Base-by-base conservation (phyloP, 441 rosid genomes). In the Euphorbia celastroides region DNA sequence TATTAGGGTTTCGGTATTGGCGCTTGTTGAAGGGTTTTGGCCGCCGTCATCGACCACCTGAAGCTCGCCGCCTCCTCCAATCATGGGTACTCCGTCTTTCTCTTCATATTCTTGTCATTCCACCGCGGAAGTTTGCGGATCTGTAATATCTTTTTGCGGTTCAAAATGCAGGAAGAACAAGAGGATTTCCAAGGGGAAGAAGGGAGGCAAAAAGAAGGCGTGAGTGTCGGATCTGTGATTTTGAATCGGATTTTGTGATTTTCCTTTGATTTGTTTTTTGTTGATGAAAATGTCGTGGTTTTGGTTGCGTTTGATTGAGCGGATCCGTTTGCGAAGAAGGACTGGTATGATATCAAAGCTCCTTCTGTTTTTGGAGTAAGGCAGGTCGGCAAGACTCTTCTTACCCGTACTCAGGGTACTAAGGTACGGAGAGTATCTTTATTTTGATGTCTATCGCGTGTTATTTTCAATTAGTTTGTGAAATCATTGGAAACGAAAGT, bases 261-360 rank as follows among this genome's bases (percentile, higher is more conserved):
- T 9, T 38, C 44, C 44, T 38, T 3, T 38, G 12, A 38, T 9
- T 38, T 9, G 13, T 38, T 38, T 38, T 38, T 38, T 38, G 5
- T 9, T 38, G n/a, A n/a, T n/a, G n/a, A n/a, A n/a, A n/a, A n/a
- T n/a, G n/a, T n/a, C n/a, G n/a, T 9, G 14, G 10, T 51, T 60
- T 25, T 59, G n/a, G n/a, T 56, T 60, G 66, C 36, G 50, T 26
- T 63, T 2, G 3, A 61, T 58, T 90, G 98, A 30, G 86, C 83
- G 23, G 93, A 93, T 84, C 96, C 96, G 0, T 93, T 86, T 56
- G 70, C 96, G 5, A 88, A 90, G 96, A 92, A 90, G 84, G 98
- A 93, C 57, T 93, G 97, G 97, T 88, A 93, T 64, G 92, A 90
- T 41, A 81, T 90, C 66, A 93, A 93, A 73, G 97, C 98, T 26